A percentile compares a stretch with the other conserved stretches of the same genome.
Evolutionary conservation across 2,329 filamentous ascomycete species (phyloP).

Genomic region (Botrytis deweyae): DNA sequence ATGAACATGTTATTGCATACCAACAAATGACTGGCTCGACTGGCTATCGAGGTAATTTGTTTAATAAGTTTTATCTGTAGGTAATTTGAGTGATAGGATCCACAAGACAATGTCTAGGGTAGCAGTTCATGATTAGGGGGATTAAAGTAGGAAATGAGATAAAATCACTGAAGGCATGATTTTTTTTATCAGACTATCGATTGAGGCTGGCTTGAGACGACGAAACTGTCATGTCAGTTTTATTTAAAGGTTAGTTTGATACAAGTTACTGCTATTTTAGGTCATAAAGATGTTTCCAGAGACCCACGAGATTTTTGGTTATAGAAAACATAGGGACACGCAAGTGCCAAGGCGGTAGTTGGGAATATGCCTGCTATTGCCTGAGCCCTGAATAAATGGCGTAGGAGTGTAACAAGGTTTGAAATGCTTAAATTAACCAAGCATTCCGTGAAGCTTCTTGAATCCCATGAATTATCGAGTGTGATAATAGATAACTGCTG

Average conservation of each 20-base stretch:
- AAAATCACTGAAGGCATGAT: neutral
- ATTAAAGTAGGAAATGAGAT: neutral
- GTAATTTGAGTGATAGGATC: neutral
- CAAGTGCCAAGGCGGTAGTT: slow-evolving; percentile 14
- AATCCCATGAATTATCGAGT: neutral
- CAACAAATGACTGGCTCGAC: neutral
- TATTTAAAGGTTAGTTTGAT: neutral
- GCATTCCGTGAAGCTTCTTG: neutral
- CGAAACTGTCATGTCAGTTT: neutral
- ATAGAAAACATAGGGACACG: neutral
- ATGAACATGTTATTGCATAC: neutral
- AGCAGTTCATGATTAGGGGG: neutral
- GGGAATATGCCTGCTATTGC: neutral
- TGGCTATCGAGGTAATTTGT: neutral
- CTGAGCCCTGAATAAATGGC: neutral
- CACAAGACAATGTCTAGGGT: neutral
- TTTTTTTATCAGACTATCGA: neutral
- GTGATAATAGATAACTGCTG: neutral
- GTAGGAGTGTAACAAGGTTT: neutral
- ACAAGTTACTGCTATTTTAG: neutral
- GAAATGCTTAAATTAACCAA: neutral
- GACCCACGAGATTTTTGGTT: neutral
- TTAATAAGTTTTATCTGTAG: neutral
- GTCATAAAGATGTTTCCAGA: neutral
- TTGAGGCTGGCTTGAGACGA: neutral